These are phyloP conservation scores for Baorangia bicolor DNA, from an alignment of 768 basidiomycete species.

Conservation along the genomic window DNA sequence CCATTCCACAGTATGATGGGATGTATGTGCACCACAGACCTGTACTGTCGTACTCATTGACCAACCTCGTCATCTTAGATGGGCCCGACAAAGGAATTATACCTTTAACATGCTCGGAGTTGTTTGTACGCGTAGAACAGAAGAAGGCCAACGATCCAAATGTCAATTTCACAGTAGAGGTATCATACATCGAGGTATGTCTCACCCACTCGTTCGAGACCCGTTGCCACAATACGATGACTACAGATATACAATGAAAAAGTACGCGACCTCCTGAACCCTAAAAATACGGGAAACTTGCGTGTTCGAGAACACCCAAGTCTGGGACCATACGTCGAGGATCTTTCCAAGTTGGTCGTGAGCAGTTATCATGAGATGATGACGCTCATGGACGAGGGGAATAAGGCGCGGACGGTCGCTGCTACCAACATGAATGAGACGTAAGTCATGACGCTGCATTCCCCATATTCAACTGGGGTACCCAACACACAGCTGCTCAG, in stretches of 20 bases:
- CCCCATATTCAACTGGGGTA: neutral
- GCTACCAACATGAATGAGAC: slow-evolving; percentile 99
- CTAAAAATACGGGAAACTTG: slow-evolving; percentile 94
- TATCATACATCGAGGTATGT: slow-evolving; percentile 93
- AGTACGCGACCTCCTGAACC: slow-evolving; percentile 95
- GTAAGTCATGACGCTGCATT: slow-evolving; percentile 41
- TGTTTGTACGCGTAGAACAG: slow-evolving; percentile 78
- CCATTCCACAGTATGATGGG: slow-evolving; percentile 80
- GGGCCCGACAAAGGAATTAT: slow-evolving; percentile 97
- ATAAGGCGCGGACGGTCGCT: slow-evolving; percentile 97
- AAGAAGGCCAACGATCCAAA: slow-evolving; percentile 65
- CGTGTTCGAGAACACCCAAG: slow-evolving; percentile 97
- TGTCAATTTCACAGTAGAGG: slow-evolving; percentile 87
- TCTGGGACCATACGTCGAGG: slow-evolving; percentile 97
- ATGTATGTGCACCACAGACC: slow-evolving; percentile 53
- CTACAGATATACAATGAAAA: slow-evolving; percentile 93
- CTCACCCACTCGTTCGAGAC: neutral
- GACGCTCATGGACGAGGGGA: slow-evolving; percentile 99
- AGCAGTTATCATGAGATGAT: slow-evolving; percentile 95
- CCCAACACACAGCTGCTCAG: slow-evolving; percentile 37
- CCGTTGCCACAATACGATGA: neutral
- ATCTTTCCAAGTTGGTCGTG: slow-evolving; percentile 90
- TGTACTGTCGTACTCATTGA: slow-evolving; percentile 6
- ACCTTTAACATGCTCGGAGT: slow-evolving; percentile 89
- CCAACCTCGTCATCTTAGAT: slow-evolving; percentile 46